Base-by-base conservation (phyloP, 1,139 yeast genomes). In the Pichia sp. region DNA sequence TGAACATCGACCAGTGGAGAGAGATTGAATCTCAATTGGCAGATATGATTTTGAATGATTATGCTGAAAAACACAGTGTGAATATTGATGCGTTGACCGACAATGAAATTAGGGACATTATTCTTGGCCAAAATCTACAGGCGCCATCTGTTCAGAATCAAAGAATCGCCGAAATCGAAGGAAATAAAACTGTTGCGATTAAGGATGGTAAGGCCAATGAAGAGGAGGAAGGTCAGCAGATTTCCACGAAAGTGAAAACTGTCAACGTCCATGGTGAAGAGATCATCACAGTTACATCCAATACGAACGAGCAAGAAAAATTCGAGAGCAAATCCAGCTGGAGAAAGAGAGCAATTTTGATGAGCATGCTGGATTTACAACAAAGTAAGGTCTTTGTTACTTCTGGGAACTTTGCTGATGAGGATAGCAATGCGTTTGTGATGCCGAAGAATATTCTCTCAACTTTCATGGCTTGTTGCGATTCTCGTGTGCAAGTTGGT, bases 181-280 rank as follows among this genome's bases (percentile, higher is more conserved):
- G 73, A 11, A 67, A 72, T 18, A 43, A 51, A 16, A 31, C 46
- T 3, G 44, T 45, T 17, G 34, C 30, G 16, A 19, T 39, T 9
- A 30, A 37, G 6, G 35, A 25, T 5, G 33, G 27, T 5, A 32
- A 31, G 12, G 29, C 34, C 8, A 33, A 32, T 12, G 41, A 38
- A 4, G 41, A 33, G 6, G 64, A 63, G 35, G 60, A 63, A 34
- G 60, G 63, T 22, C 57, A 54, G 29, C 61, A 79, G 23, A 78
- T 93, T 0, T 95, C 96, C 0, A 69, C 83, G 51, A 88, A 86
- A 50, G 77, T 94, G 1, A 79, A 79, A 38, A 84, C 95, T 0
- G 78, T 81, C 20, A 93, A 87, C 54, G 94, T 86, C 3, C 96
- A 88, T 52, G 99, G 99, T 26, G 98, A 91, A 54, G 94, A 88